These are phyloP conservation scores for Pythium sukuiense DNA, from an alignment of 352 stramenopile species.

Conservation along the genomic window DNA sequence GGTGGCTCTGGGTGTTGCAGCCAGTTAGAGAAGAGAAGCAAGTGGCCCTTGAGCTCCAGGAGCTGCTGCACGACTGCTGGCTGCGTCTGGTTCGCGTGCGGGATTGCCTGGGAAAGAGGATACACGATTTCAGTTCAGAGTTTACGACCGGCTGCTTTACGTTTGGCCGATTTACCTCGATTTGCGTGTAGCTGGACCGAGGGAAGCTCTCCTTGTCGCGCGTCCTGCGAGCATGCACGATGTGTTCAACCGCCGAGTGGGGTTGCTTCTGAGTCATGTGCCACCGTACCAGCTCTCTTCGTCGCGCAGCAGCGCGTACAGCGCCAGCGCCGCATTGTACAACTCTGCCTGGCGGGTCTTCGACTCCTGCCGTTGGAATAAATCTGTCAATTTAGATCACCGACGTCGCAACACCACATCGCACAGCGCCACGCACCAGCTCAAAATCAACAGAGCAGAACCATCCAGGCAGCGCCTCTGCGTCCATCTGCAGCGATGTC, in stretches of 20 bases:
- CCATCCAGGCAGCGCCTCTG: conserved; percentile 50
- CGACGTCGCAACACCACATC: neutral
- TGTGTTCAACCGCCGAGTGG: no score
- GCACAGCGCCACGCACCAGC: conserved; percentile 27
- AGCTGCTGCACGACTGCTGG: conserved; percentile 34
- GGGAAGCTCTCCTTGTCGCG: conserved; percentile 82
- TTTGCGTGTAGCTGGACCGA: conserved; percentile 68
- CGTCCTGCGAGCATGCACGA: conserved; percentile 33
- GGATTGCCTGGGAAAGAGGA: conserved; percentile 35
- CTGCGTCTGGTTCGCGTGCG: conserved; percentile 31
- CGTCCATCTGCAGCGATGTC: conserved; percentile 52
- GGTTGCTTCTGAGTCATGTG: neutral
- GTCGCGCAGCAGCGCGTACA: conserved; percentile 69
- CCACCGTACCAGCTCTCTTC: conserved; percentile 61
- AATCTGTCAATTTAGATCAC: no score
- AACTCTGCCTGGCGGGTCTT: conserved; percentile 48
- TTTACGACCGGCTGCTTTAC: neutral
- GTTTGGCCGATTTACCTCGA: conserved; percentile 36
- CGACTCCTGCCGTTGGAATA: conserved; percentile 29
- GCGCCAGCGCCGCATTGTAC: conserved; percentile 46
- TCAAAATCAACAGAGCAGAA: conserved; percentile 66
- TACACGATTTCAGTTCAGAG: no score
- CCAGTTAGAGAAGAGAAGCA: conserved; percentile 71
- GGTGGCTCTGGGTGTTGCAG: conserved; percentile 73
- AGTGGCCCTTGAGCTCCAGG: conserved; percentile 51